phyloP scores from a whole-genome alignment of 2,329 filamentous ascomycete species.

The Penicillium sumatraense region DNA sequence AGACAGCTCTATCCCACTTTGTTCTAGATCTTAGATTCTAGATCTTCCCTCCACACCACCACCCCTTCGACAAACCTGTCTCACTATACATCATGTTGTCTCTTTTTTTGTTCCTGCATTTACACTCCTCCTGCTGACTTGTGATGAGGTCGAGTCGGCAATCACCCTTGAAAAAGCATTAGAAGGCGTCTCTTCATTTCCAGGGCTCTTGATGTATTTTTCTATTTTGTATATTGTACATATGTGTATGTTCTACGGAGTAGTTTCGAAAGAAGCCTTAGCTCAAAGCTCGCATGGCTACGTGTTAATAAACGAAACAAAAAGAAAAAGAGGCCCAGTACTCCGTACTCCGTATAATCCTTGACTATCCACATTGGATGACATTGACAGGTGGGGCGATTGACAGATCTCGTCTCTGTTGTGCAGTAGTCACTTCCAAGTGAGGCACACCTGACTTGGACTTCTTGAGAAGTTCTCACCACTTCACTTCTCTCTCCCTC shows the following conservation, averaged over 20 bases:
- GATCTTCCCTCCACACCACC: no score
- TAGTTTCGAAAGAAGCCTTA: background rate
- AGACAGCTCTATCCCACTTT: no score
- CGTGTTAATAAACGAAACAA: no score
- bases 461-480: background rate
- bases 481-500: background rate
- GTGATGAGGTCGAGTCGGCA: background rate
- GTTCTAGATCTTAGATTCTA: no score
- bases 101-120: background rate
- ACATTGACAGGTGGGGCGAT: background rate
- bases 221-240: no score
- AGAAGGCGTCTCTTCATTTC: background rate
- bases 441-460: background rate
- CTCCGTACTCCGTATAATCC: no score
- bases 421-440: background rate
- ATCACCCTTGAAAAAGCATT: background rate
- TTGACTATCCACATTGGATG: no score
- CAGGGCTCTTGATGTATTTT: no score
- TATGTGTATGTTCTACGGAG: no score
- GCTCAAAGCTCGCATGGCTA: background rate
- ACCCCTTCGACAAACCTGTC: background rate
- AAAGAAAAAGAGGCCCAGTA: no score
- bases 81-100: background rate
- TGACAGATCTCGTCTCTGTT: constrained; percentile 5
- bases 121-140: background rate